These are phyloP conservation scores for Aspergillus latus DNA, from an alignment of 2,329 filamentous ascomycete genomes.

Conservation along the genomic window DNA sequence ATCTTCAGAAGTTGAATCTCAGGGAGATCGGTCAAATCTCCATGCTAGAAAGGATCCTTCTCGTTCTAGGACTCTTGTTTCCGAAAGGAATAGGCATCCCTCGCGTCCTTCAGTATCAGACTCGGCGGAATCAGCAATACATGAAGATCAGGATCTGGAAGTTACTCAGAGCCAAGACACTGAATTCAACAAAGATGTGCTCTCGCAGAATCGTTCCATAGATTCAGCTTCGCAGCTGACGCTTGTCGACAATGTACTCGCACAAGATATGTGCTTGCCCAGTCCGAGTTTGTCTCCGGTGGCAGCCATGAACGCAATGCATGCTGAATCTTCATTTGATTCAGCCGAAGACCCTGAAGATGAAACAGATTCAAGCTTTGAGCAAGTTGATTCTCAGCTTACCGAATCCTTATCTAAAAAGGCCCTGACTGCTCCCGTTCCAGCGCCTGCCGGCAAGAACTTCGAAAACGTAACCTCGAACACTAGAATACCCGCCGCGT, in stretches of 20 bases:
- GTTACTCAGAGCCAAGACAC: conserved; percentile 25
- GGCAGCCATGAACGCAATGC: conserved; percentile 67
- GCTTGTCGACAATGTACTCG: conserved; percentile 66
- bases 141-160: conserved; percentile 9
- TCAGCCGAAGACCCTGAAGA: conserved; percentile 40
- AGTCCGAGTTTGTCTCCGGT: conserved; percentile 91
- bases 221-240: conserved; percentile 40
- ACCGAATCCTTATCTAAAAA: conserved; percentile 21
- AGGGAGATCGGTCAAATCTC: conserved; percentile 18
- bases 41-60: conserved; percentile 21
- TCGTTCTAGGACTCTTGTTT: conserved; percentile 15
- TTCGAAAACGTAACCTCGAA: conserved; percentile 6
- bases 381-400: conserved; percentile 34
- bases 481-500: conserved; percentile 28
- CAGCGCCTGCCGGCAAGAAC: conserved; percentile 14
- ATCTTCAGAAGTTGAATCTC: conserved; percentile 32
- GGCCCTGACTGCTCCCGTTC: conserved; percentile 13
- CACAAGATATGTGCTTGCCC: conserved; percentile 87
- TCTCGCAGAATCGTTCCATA: conserved; percentile 20
- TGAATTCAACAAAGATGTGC: conserved; percentile 25
- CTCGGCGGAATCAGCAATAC: conserved; percentile 9
- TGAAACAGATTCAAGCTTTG: conserved; percentile 46
- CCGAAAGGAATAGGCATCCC: conserved; percentile 20
- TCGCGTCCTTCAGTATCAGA: conserved; percentile 16
- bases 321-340: conserved; percentile 45